These are phyloP conservation scores for Phytophthora vignae DNA, from an alignment of 352 stramenopile species.

Conservation along the genomic window DNA sequence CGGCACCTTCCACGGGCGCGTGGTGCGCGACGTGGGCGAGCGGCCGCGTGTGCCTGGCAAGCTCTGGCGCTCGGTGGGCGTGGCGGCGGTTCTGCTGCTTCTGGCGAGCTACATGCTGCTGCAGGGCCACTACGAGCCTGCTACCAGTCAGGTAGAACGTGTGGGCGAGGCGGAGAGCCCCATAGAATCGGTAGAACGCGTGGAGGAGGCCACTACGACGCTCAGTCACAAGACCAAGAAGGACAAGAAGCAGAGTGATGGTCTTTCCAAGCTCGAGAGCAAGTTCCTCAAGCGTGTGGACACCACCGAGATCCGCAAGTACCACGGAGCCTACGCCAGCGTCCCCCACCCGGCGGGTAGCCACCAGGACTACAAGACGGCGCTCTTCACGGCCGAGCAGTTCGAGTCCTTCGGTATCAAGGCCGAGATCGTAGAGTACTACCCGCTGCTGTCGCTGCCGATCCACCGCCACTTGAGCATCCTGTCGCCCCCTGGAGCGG, in stretches of 20 bases:
- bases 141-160: not conserved
- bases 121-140: slow-evolving; percentile 22
- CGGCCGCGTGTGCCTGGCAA: slow-evolving; percentile 6
- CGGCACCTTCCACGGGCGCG: slow-evolving; percentile 25
- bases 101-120: slow-evolving; percentile 34
- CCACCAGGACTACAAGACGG: slow-evolving; percentile 65
- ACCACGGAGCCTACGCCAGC: slow-evolving; percentile 43
- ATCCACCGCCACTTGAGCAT: slow-evolving; percentile 54
- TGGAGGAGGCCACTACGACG: not conserved
- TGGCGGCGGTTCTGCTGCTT: slow-evolving; percentile 27
- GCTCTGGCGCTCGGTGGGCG: slow-evolving; percentile 23
- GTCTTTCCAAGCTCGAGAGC: slow-evolving; percentile 31
- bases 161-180: not conserved
- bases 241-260: slow-evolving; percentile 21
- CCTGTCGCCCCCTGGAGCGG: slow-evolving; percentile 41
- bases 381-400: slow-evolving; percentile 61
- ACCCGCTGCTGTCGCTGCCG: slow-evolving; percentile 78
- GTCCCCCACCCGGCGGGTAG: slow-evolving; percentile 55
- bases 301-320: slow-evolving; percentile 36
- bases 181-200: not conserved
- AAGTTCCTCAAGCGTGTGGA: slow-evolving; percentile 36
- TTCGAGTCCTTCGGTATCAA: slow-evolving; percentile 73
- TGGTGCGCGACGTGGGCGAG: slow-evolving; percentile 17
- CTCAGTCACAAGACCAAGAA: slow-evolving; percentile 34
- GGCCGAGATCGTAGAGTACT: slow-evolving; percentile 69